Evolutionary conservation across 2,329 filamentous ascomycete genomes (phyloP).

Genomic region (Colletotrichum trifolii): DNA sequence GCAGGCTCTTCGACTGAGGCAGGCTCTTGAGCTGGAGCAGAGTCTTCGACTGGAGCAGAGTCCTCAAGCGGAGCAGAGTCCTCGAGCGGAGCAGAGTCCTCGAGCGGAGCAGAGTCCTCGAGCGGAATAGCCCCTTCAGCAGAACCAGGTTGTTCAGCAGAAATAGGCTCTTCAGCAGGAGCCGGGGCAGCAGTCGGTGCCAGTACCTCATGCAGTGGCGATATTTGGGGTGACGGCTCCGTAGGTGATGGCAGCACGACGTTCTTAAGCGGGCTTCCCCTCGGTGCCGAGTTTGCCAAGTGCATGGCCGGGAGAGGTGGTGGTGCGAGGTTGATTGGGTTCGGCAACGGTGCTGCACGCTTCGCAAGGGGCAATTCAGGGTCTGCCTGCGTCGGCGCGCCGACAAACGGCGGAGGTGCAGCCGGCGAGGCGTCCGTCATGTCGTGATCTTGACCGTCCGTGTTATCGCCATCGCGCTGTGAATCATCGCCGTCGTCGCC

Average conservation of each 20-base stretch:
- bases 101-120: too few species aligned
- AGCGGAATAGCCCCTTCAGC: too few species aligned
- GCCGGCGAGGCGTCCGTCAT: constrained; percentile 50
- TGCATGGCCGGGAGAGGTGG: constrained; percentile 43
- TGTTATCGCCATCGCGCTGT: constrained; percentile 52
- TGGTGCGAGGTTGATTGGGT: constrained; percentile 47
- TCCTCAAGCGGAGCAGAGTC: too few species aligned
- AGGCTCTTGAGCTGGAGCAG: too few species aligned
- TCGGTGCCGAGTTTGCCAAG: constrained; percentile 44
- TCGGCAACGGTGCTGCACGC: constrained; percentile 38
- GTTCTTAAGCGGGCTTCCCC: constrained; percentile 64
- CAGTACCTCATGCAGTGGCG: constrained; percentile 28
- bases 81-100: too few species aligned
- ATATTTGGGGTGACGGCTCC: constrained; percentile 44
- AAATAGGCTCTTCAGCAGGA: neutral
- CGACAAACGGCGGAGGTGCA: constrained; percentile 41
- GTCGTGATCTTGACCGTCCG: constrained; percentile 37
- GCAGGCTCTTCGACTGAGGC: too few species aligned
- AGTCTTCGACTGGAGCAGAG: too few species aligned
- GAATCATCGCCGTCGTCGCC: constrained; percentile 60
- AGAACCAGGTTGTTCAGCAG: neutral
- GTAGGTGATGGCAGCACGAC: constrained; percentile 60
- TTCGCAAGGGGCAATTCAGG: constrained; percentile 31
- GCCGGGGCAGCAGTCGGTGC: constrained; percentile 15
- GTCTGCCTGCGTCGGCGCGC: constrained; percentile 39